Evolutionary conservation across 2,329 filamentous ascomycete genomes (phyloP).

Genomic region (Xylaria sp.): DNA sequence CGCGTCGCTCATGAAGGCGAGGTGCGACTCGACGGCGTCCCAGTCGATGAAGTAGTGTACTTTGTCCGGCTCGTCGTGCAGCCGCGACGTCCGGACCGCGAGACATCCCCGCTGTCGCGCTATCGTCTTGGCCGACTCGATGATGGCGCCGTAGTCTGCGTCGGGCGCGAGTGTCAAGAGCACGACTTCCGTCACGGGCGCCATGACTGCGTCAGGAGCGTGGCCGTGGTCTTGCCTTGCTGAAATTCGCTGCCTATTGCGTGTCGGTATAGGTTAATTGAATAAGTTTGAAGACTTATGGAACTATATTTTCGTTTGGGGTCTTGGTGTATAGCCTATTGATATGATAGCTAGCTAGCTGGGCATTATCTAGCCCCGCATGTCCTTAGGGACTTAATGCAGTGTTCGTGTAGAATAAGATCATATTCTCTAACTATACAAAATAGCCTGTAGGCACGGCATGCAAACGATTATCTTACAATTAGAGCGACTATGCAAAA

Average conservation of each 20-base stretch:
- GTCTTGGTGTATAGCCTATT: background rate
- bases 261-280: background rate
- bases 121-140: slow-evolving; percentile 29
- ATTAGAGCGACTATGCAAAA: background rate
- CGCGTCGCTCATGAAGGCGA: slow-evolving; percentile 36
- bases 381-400: background rate
- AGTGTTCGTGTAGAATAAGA: slow-evolving; percentile 3
- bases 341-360: too few relatives aligned
- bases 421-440: background rate
- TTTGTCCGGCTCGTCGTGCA: slow-evolving; percentile 30
- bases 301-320: background rate
- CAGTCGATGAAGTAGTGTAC: slow-evolving; percentile 45
- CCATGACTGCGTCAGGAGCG: slow-evolving; percentile 35
- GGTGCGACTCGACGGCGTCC: slow-evolving; percentile 38
- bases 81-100: slow-evolving; percentile 39
- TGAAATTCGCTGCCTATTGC: background rate
- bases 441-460: background rate
- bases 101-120: slow-evolving; percentile 40
- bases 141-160: slow-evolving; percentile 27
- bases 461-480: slow-evolving; percentile 6
- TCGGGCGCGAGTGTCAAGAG: slow-evolving; percentile 36
- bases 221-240: background rate
- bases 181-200: slow-evolving; percentile 45
- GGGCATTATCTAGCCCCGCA: slow-evolving; percentile 2
- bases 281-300: background rate